Base-by-base conservation (phyloP, 208 protist genomes). In the Zelonia costaricensis region DNA sequence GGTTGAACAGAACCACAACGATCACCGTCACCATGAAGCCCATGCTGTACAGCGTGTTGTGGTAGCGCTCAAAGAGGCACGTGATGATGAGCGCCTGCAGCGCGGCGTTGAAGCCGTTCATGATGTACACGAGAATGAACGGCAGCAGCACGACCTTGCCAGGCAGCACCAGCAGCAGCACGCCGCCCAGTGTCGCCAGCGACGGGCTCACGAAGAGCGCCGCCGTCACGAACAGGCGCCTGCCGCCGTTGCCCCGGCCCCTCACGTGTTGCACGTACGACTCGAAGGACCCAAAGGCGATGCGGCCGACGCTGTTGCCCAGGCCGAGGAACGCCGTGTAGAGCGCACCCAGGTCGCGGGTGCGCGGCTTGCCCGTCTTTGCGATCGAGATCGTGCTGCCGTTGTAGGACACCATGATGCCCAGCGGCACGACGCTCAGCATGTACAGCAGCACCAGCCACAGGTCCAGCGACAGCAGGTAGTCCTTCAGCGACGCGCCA, bases 291-390 rank as follows among this genome's bases (percentile, higher is more conserved):
- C 80, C 80, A 43, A 86, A 76, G 2, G 48, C 47, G 20, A 86
- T 82, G 47, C 80, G 71, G n/a, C 80, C 76, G 8, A 81, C 43
- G 39, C 65, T 70, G 62, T 73, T 86, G 25, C 80, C 69, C 10
- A 86, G 65, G 18, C 80, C 80, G 3, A 80, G 61, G 53, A 86
- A 80, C 1, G 80, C 72, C 13, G 76, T 79, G 71, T 80, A 86
- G 12, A 86, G 62, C n/a, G 75, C 72, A 18, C 49, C 60, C 13
- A 52, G 62, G 36, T 54, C 10, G 13, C 45, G 8, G 23, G 62
- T 74, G 31, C 75, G 80, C 30, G 58, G n/a, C 39, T 72, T 44
- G 28, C 76, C 80, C n/a, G 62, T 72, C 43, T 73, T 61, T 0
- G 80, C 76, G 45, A 86, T 64, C 25, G 80, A 80, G 25, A 86